Evolutionary conservation across 352 stramenopile genomes (phyloP), one percentile per base, ranked within the genome.

Genomic region (Phytopythium litorale): DNA sequence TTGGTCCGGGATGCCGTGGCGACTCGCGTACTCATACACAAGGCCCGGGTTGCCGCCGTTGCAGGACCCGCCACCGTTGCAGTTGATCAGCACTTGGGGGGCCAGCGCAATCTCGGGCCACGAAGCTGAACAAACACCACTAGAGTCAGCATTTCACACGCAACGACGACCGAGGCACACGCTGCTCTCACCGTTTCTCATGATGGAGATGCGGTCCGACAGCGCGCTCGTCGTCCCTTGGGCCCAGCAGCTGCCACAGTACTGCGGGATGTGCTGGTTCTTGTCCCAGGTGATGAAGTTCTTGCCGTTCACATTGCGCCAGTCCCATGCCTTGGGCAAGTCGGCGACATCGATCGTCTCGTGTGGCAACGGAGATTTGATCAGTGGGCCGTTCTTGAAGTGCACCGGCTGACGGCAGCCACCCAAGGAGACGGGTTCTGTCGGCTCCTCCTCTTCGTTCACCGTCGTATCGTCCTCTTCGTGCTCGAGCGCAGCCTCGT

Each of bases 221-320:
- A 97, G 71, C 28, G 88, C 82, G 45, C 85, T 96, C 23, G 87
- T 96, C 13, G 89, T 94, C 33, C 86, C 91, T 38, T 97, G 89
- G 0, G 91, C 89, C 92, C 92, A 98, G 76, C 90, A 98, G 50
- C 85, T 96, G n/a, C 89, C 89, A 56, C 92, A 97, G 72, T 97
- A 97, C 49, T 87, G 71, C 30, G 97, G 97, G 60, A 99, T 98
- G 75, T 99, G 97, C 72, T 99, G 97, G 78, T 99, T 99, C 67
- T 98, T 96, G 71, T 97, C 94, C 81, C 96, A 98, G n/a, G 97
- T 99, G 21, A 98, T 82, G 70, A 96, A 99, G 74, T 89, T 97
- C 65, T 84, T 91, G 52, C 96, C 96, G 65, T 97, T 81, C 1
- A 99, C 75, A 67, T 98, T 91, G 50, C 92, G 87, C 96, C 97